Base-by-base conservation (phyloP, 1,284 basidiomycete genomes). In the Limonomyces culmigenus region DNA sequence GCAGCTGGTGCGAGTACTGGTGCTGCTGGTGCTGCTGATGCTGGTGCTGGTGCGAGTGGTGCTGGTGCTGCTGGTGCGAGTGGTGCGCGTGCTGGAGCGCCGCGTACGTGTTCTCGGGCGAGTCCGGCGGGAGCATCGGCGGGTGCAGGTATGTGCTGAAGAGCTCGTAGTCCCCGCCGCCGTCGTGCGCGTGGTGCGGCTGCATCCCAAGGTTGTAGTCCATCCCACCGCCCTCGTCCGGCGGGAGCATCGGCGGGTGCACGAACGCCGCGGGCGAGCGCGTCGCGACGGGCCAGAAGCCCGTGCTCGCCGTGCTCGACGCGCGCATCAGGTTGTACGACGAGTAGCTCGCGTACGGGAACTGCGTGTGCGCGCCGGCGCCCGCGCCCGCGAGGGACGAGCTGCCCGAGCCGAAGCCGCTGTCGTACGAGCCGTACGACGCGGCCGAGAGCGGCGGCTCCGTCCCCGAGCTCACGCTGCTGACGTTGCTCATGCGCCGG, bases 231-330 rank as follows among this genome's bases (percentile, higher is more conserved):
- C 15, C 16, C 41, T 63, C 62, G 4, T 65, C 58, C 1, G 58
- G 51, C 0, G 64, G 63, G 12, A 72, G 56, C 67, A 73, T 68
- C 15, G 69, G 69, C n/a, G 70, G 71, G 39, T 74, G 74, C 41
- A 70, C 56, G 36, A 67, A 50, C 32, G 67, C 65, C 8, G 68
- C 69, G 39, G 67, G 66, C 8, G 68, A 70, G 39, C 61, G 55
- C 58, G 32, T 55, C 64, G 74, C 73, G 2, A 77, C 75, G 50
- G 80, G 77, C 74, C 76, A 81, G 47, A 75, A 73, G n/a, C n/a
- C n/a, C 6, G 70, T 30, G 39, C 43, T 61, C 42, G 66, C 74
- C 10, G 25, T 6, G 1, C 61, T 58, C 1, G 63, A 62, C 5
- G 65, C 62, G 8, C 70, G 62, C 19, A 73, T 56, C 4, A 65